Evolutionary conservation across 140 eudicot species (phyloP).

Genomic region (Stevia rebaudiana): DNA sequence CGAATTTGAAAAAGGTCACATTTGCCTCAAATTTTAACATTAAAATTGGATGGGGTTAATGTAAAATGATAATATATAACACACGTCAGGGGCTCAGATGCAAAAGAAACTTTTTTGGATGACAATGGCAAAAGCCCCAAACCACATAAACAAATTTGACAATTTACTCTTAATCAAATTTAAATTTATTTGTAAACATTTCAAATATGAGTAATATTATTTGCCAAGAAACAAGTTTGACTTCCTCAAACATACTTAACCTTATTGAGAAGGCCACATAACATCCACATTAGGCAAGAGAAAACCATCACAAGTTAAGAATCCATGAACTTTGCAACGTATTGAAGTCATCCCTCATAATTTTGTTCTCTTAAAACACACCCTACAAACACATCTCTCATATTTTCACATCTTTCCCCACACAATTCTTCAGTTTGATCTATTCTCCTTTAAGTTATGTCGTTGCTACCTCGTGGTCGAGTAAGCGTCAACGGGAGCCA

Average conservation of each 20-base stretch:
- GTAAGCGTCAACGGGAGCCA: conserved; percentile 61
- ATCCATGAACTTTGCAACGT: conserved; percentile 25
- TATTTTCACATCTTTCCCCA: conserved; percentile 17
- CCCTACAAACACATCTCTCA: conserved; percentile 24
- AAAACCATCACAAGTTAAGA: conserved; percentile 29
- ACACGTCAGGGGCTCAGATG: too few relatives aligned
- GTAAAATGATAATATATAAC: too few relatives aligned
- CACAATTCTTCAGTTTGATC: not conserved
- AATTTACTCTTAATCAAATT: too few relatives aligned
- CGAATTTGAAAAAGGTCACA: too few relatives aligned
- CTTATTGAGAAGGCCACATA: conserved; percentile 23
- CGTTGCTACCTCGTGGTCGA: conserved; percentile 50
- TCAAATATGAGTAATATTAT: too few relatives aligned
- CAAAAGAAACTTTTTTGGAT: too few relatives aligned
- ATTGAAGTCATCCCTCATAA: conserved; percentile 38
- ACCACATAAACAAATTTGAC: too few relatives aligned
- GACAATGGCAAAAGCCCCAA: too few relatives aligned
- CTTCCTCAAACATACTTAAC: conserved; percentile 42
- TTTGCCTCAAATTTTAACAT: too few relatives aligned
- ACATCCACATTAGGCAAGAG: conserved; percentile 19
- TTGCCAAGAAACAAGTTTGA: too few relatives aligned
- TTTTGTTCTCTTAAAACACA: not conserved
- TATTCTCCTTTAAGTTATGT: conserved; percentile 30
- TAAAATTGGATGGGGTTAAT: too few relatives aligned
- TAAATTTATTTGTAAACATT: too few relatives aligned